Percentiles rank a stretch among this genome's conserved stretches.
These are phyloP conservation scores for Rhynchosporium agropyri DNA, from an alignment of 2,329 filamentous ascomycete genomes.

Conservation along the genomic window DNA sequence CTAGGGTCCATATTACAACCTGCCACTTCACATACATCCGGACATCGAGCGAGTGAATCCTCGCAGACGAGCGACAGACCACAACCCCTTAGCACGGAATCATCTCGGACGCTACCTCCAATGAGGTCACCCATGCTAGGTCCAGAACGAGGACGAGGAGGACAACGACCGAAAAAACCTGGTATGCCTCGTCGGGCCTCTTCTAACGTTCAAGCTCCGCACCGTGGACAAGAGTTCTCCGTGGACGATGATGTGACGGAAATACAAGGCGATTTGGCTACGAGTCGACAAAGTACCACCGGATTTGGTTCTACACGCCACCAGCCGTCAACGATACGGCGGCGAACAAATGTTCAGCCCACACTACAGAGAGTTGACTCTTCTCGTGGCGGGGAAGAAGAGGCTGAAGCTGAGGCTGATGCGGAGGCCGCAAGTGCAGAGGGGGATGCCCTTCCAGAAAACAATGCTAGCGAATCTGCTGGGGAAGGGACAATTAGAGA, in stretches of 20 bases:
- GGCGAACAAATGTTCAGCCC: conserved; percentile 50
- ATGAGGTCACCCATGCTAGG: conserved; percentile 40
- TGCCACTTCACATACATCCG: conserved; percentile 23
- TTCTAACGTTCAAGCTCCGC: conserved; percentile 69
- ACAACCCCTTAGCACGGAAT: conserved; percentile 37
- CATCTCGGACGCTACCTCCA: conserved; percentile 37
- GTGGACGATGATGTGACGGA: conserved; percentile 86
- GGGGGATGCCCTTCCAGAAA: conserved; percentile 26
- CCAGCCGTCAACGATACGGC: conserved; percentile 52
- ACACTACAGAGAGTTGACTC: conserved; percentile 53
- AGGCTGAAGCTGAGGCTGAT: conserved; percentile 33
- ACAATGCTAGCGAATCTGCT: conserved; percentile 25
- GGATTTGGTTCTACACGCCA: conserved; percentile 48
- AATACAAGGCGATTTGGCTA: conserved; percentile 67
- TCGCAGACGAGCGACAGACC: conserved; percentile 37
- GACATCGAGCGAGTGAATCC: conserved; percentile 39
- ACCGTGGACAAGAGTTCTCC: conserved; percentile 85
- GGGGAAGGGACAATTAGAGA: conserved; percentile 35
- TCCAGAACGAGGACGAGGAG: conserved; percentile 41
- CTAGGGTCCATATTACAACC: conserved; percentile 37
- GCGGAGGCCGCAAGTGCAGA: conserved; percentile 26
- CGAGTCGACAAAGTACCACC: conserved; percentile 45
- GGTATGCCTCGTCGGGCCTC: conserved; percentile 72
- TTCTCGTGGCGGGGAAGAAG: conserved; percentile 49
- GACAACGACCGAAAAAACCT: conserved; percentile 59